Evolutionary conservation across 2,329 filamentous ascomycete genomes (phyloP), one percentile per base, ranked within the genome.

Genomic region (Chrysoporthe puriensis): DNA sequence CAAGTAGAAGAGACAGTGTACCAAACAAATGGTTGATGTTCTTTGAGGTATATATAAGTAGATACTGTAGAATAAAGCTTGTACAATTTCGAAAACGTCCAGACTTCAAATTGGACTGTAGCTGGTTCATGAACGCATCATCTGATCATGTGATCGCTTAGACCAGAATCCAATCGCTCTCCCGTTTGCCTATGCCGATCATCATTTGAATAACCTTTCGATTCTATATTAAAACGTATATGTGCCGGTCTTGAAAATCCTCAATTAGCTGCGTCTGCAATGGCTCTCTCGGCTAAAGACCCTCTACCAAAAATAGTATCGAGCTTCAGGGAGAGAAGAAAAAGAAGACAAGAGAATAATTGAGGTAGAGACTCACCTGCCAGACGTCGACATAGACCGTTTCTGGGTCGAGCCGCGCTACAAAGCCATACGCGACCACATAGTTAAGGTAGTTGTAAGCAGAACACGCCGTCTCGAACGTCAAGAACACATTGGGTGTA

Each of bases 381-480:
- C 72, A 74, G 58, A 74, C 69, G 62, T 73, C 70, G 59, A 73
- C 59, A 34, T 67, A 63, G 1, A 73, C 66, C 3, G 64, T 67
- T 36, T 42, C 56, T 18, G 50, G 63, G 21, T 62, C 34, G 44
- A 48, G 40, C n/a, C 52, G 63, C 16, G 52, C 57, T 13, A 69
- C 72, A 21, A 40, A 62, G 1, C 71, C 72, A 32, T 72, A 72
- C 13, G 63, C 77, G 3, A 80, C 73, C 1, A 78, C 72, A 13
- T 72, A 73, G 64, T 81, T 81, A 32, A 81, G 67, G 78, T 78
- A 81, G 40, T 73, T 70, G 62, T 81, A 81, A 40, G 77, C 73
- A 1, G 73, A 69, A 61, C 76, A 75, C 0, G 76, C 75, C 0
- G 76, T 77, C 68, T 81, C 78, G 42, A 80, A 80, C 0, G 76